A percentile compares a stretch with the other conserved stretches of the same genome.
Evolutionary conservation across 768 basidiomycete genomes (phyloP).

Genomic region (Artomyces pyxidatus): DNA sequence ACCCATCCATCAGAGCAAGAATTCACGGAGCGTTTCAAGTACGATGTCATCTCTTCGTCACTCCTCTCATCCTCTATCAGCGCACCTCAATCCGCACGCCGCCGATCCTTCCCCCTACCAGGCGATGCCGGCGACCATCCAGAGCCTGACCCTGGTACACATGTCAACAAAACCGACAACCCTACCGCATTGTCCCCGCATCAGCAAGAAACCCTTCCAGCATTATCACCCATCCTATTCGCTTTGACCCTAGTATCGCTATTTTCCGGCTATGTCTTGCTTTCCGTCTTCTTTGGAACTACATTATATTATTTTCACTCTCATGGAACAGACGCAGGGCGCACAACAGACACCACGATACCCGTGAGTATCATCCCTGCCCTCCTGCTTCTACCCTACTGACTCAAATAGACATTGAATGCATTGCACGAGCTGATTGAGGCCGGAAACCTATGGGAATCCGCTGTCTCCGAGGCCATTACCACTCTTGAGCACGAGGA

Average conservation of each 20-base stretch:
- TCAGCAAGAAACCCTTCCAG: neutral
- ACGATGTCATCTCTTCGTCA: slow-evolving; percentile 16
- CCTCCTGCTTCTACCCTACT: neutral
- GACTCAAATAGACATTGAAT: slow-evolving; percentile 46
- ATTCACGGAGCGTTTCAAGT: slow-evolving; percentile 16
- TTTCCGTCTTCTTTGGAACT: slow-evolving; percentile 9
- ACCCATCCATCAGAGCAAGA: slow-evolving; percentile 5
- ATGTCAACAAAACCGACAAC: neutral
- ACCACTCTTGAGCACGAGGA: slow-evolving; percentile 62
- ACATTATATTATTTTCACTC: slow-evolving; percentile 9
- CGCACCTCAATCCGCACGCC: slow-evolving; percentile 4
- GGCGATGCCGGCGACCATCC: slow-evolving; percentile 2
- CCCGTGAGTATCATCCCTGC: slow-evolving; percentile 1
- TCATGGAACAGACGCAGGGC: neutral
- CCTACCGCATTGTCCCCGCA: neutral
- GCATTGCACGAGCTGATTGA: slow-evolving; percentile 59
- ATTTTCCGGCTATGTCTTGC: slow-evolving; percentile 4
- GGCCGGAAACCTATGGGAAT: slow-evolving; percentile 68
- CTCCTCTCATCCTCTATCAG: slow-evolving; percentile 14
- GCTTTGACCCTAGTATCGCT: slow-evolving; percentile 10
- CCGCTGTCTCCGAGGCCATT: slow-evolving; percentile 63
- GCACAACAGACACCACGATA: slow-evolving; percentile 2
- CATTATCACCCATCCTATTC: slow-evolving; percentile 1
- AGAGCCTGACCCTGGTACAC: neutral
- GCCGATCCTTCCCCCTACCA: slow-evolving; percentile 6